These are phyloP conservation scores for Hypomontagnella submonticulosa DNA, from an alignment of 495 filamentous ascomycete genomes.

Conservation along the genomic window DNA sequence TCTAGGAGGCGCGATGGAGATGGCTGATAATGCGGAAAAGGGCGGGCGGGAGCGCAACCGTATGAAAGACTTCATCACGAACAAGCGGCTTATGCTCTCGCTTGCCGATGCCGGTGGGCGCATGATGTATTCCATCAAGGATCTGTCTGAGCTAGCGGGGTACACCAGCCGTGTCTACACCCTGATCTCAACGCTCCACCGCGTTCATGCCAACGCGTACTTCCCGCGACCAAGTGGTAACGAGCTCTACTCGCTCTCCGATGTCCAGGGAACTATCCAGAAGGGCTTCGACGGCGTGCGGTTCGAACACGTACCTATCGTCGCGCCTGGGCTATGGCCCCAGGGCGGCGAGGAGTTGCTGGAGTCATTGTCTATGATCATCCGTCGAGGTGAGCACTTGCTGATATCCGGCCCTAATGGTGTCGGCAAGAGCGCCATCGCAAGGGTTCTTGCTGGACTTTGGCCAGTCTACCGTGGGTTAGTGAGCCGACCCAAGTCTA, in stretches of 20 bases:
- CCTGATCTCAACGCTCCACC: conserved; percentile 91
- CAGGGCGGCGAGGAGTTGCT: conserved; percentile 91
- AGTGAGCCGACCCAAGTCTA: conserved; percentile 81
- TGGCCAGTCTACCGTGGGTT: conserved; percentile 96
- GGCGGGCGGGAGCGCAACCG: conserved; percentile 77
- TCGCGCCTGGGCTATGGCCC: conserved; percentile 85
- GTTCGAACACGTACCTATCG: conserved; percentile 91
- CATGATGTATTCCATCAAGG: conserved; percentile 99
- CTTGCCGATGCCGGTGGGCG: conserved; percentile 95
- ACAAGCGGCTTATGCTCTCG: conserved; percentile 98
- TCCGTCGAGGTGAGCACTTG: conserved; percentile 90
- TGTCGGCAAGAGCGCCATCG: conserved; percentile 90
- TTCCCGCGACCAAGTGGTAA: conserved; percentile 72
- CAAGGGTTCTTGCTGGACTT: conserved; percentile 89
- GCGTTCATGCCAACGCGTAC: conserved; percentile 91
- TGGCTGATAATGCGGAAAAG: conserved; percentile 56
- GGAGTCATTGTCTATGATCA: conserved; percentile 84
- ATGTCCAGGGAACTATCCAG: conserved; percentile 91
- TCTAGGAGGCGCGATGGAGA: conserved; percentile 74
- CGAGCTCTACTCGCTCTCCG: conserved; percentile 86
- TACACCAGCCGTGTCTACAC: conserved; percentile 96
- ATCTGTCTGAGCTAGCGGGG: conserved; percentile 94
- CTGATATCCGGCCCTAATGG: conserved; percentile 96
- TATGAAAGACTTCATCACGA: conserved; percentile 99
- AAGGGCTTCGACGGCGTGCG: conserved; percentile 95